phyloP scores from a whole-genome alignment of 2,329 filamentous ascomycete genomes.

The Calonectria multiphialidica region DNA sequence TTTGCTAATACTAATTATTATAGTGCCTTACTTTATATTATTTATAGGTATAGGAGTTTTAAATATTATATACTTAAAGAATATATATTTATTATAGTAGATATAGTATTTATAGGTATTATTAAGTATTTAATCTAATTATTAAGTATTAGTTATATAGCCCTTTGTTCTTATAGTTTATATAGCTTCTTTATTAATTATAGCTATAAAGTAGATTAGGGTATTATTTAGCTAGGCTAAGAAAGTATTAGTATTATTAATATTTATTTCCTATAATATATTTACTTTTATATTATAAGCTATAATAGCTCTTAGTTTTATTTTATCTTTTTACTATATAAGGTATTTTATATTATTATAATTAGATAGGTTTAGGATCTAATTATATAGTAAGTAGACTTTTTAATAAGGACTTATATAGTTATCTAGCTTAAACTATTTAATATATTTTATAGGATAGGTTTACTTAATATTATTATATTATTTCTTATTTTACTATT shows the following conservation, averaged over 20 bases:
- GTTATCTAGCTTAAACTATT: neutral
- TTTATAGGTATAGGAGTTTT: neutral
- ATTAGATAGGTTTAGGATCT: neutral
- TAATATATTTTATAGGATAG: too few species aligned
- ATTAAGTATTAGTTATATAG: neutral
- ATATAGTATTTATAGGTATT: neutral
- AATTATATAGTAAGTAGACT: neutral
- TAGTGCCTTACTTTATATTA: neutral
- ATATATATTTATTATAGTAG: neutral
- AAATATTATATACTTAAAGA: neutral
- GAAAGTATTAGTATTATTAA: neutral
- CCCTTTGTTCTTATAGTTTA: neutral
- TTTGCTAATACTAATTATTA: neutral
- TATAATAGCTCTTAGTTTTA: neutral
- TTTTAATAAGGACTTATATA: neutral
- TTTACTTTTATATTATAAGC: neutral
- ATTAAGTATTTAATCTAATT: neutral
- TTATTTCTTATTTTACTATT: too few species aligned
- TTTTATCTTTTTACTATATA: neutral
- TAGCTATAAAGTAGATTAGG: neutral
- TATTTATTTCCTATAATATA: neutral
- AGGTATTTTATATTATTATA: neutral
- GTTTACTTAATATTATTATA: too few species aligned
- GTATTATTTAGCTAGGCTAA: neutral
- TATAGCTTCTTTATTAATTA: neutral